Conservation (phyloP, 768 basidiomycete genomes). For the Termitomyces sp. region DNA sequence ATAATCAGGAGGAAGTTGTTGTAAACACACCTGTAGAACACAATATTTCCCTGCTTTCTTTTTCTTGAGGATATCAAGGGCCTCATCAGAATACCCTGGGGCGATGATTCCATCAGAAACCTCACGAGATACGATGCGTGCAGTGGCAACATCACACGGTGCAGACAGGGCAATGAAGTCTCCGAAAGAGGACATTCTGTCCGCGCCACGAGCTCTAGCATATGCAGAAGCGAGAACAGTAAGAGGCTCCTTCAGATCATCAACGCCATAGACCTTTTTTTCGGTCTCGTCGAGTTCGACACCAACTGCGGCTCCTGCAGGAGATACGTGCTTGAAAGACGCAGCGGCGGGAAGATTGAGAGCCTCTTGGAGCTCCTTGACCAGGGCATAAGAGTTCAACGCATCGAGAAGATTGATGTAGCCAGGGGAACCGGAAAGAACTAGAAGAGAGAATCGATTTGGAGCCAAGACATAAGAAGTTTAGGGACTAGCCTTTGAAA, state of each 20-base stretch:
- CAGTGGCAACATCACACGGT: conserved; percentile 90
- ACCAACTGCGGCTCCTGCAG: conserved; percentile 94
- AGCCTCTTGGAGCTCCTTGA: conserved; percentile 87
- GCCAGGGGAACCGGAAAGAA: conserved; percentile 89
- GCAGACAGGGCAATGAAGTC: conserved; percentile 97
- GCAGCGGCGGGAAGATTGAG: conserved; percentile 91
- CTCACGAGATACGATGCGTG: conserved; percentile 95
- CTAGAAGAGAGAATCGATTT: conserved; percentile 31
- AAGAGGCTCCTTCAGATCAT: conserved; percentile 86
- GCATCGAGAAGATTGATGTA: conserved; percentile 99
- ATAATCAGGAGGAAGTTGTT: not conserved
- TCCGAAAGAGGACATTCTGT: conserved; percentile 99
- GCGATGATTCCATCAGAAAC: conserved; percentile 99
- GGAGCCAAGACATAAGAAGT: not conserved
- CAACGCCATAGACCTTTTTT: conserved; percentile 93
- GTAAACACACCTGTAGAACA: conserved; percentile 72
- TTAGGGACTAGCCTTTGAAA: conserved; percentile 67
- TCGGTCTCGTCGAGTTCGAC: conserved; percentile 76
- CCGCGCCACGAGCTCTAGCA: conserved; percentile 95
- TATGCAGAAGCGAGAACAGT: conserved; percentile 91
- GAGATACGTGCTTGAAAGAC: conserved; percentile 99
- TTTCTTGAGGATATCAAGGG: conserved; percentile 85
- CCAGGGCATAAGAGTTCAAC: conserved; percentile 93
- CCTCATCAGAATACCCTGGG: conserved; percentile 84
- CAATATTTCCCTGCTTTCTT: conserved; percentile 99